Evolutionary conservation across 129 eudicot species (phyloP).

Genomic region (Saussurea involucrata): DNA sequence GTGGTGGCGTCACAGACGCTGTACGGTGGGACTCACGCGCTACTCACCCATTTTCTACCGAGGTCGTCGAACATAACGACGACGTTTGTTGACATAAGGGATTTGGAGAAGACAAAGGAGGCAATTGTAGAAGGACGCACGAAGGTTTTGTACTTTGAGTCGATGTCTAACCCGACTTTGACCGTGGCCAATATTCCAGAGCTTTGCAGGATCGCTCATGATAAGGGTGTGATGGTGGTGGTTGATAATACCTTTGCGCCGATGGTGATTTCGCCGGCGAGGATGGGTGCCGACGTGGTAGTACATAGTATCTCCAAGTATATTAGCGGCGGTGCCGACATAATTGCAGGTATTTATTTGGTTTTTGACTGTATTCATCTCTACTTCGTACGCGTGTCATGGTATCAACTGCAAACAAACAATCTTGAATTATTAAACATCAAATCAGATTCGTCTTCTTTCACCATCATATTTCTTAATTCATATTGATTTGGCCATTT

Average conservation of each 20-base stretch:
- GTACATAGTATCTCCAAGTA: slow-evolving; percentile 66
- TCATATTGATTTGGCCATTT: neutral
- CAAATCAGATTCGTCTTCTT: neutral
- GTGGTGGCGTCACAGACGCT: slow-evolving; percentile 58
- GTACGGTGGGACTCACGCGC: slow-evolving; percentile 71
- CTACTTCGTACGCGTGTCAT: slow-evolving; percentile 19
- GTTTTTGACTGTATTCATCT: neutral
- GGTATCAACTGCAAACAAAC: neutral
- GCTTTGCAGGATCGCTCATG: slow-evolving; percentile 53
- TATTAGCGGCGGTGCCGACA: slow-evolving; percentile 73
- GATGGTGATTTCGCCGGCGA: slow-evolving; percentile 63
- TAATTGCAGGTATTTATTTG: slow-evolving; percentile 54
- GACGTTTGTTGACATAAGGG: slow-evolving; percentile 56
- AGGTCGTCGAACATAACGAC: slow-evolving; percentile 55
- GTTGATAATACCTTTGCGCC: slow-evolving; percentile 74
- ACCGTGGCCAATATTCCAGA: slow-evolving; percentile 62
- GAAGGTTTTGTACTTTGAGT: slow-evolving; percentile 60
- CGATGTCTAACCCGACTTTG: slow-evolving; percentile 62
- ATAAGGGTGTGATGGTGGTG: slow-evolving; percentile 50
- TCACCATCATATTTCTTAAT: neutral
- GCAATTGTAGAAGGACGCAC: slow-evolving; percentile 60
- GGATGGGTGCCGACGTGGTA: slow-evolving; percentile 67
- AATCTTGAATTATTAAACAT: neutral
- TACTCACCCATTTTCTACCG: slow-evolving; percentile 55
- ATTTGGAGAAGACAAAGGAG: slow-evolving; percentile 35